Evolutionary conservation across 2,329 filamentous ascomycete species (phyloP), one percentile per base, ranked within the genome.

Genomic region (Alternaria metachromatica): DNA sequence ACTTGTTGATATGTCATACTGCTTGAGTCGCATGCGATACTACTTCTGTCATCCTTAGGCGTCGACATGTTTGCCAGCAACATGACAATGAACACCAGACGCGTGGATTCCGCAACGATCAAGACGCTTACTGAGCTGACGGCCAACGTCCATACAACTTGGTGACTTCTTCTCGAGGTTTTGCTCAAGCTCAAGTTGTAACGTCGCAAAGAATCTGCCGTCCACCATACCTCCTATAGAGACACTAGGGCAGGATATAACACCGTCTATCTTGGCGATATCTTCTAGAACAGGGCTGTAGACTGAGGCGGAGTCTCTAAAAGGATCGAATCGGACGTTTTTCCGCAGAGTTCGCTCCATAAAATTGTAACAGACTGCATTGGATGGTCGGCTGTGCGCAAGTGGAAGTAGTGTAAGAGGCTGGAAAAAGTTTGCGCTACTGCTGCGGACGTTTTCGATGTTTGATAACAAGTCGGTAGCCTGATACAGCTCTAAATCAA

Each of bases 91-190:
- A 41, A 41, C 3, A 41, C 33, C 3, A 1, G 8, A 41, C 33
- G 3, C 2, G 3, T 41, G 8, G 3, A 6, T 2, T 3, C 37
- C 37, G 9, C 2, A 6, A 0, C 9, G 37, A 3, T 18, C 37
- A 6, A 41, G 37, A 3, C 37, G 3, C 1, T 41, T 41, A 1
- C 9, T 1, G 3, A 41, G 15, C n/a, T 6, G 0, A 3, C 8
- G 37, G 3, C 37, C 37, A 0, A 41, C 37, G 4, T 41, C 37
- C n/a, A 41, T 11, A 11, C n/a, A 18, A 18, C 15, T 8, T 1
- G n/a, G n/a, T 6, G 37, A 3, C 9, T 3, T 10, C 0, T 41
- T 2, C 5, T 41, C 5, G 8, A 2, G 0, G 9, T 41, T 2
- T 3, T 10, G 37, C 9, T 41, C 37, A 18, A 41, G n/a, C n/a